Evolutionary conservation across 2,329 filamentous ascomycete species (phyloP), one percentile per base, ranked within the genome.

Genomic region (Annulohypoxylon truncatum): DNA sequence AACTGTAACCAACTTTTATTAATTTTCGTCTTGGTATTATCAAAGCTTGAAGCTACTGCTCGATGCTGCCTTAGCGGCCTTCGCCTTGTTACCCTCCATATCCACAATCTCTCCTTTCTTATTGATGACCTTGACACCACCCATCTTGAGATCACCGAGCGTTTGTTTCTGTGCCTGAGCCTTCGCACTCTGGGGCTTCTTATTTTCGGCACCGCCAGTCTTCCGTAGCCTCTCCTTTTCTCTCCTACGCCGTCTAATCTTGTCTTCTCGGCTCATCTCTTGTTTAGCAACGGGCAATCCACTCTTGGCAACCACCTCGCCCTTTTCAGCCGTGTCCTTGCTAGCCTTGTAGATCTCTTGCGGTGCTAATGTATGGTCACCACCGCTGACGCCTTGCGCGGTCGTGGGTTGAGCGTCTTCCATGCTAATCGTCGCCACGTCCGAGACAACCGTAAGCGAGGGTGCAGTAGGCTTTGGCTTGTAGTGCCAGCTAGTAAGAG

Each of bases 401-500:
- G 91, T 93, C 13, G 91, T 90, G 6, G 96, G 95, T 73, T 97
- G 91, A 1, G 94, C 95, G 76, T 99, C 96, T 82, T 99, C 96
- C 92, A 98, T 97, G 71, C 88, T 86, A 70, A 98, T 90, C 2
- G 92, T 93, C n/a, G 94, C 93, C 3, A 96, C 92, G 79, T 98
- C 95, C 24, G 93, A 87, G 31, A 97, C 91, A 59, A 97, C 92
- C 44, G 92, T 94, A 68, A 99, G 87, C 47, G 88, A 88, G n/a
- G 93, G 89, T 54, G 91, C 91, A 1, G 90, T 86, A 9, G 92
- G 90, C 82, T 94, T 96, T 57, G 96, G 96, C 79, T 93, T 94
- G 86, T 97, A 97, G 81, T 97, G 92, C 90, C 93, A 97, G 77
- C 92, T 97, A 79, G 90, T 94, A 68, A 99, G 88, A 24, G 92